Evolutionary conservation across 2,329 filamentous ascomycete species (phyloP).

Genomic region (Monosporascus sp.): DNA sequence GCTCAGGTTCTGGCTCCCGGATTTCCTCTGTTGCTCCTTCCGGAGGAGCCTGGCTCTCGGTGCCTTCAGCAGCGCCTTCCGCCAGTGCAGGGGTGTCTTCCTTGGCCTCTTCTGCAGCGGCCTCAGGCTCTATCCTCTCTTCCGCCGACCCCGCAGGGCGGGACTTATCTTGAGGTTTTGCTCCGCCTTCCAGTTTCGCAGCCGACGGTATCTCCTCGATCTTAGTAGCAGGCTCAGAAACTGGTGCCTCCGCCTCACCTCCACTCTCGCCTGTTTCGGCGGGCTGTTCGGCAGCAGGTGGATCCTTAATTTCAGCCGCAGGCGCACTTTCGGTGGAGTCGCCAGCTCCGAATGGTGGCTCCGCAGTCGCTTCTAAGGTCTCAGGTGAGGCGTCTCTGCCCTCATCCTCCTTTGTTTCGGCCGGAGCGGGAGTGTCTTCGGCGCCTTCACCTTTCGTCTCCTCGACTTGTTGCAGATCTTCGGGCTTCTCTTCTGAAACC

Average conservation of each 20-base stretch:
- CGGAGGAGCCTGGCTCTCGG: not conserved
- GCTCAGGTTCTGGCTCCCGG: not conserved
- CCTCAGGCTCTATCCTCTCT: not conserved
- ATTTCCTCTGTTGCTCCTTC: not conserved
- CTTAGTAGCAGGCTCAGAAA: not conserved
- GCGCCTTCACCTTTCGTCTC: not conserved
- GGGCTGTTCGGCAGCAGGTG: not conserved
- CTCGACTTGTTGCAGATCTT: constrained; percentile 1
- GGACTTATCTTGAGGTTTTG: not conserved
- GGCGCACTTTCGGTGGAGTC: not conserved
- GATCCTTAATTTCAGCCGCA: not conserved
- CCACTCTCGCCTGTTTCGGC: not conserved
- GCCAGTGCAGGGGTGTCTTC: constrained; percentile 1
- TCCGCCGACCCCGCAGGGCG: not conserved
- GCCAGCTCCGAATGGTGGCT: not conserved
- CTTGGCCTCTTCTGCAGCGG: constrained; percentile 3
- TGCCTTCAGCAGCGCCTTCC: constrained; percentile 1
- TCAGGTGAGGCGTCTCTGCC: not conserved
- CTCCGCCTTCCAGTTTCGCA: not conserved
- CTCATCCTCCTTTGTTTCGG: not conserved
- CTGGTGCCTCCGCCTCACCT: not conserved
- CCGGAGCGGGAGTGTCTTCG: not conserved
- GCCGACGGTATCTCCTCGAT: not conserved
- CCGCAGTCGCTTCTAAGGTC: not conserved
- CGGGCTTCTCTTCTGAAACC: not conserved